These are phyloP conservation scores for Penicillium rolfsii DNA, from an alignment of 2,329 filamentous ascomycete species.

Conservation along the genomic window DNA sequence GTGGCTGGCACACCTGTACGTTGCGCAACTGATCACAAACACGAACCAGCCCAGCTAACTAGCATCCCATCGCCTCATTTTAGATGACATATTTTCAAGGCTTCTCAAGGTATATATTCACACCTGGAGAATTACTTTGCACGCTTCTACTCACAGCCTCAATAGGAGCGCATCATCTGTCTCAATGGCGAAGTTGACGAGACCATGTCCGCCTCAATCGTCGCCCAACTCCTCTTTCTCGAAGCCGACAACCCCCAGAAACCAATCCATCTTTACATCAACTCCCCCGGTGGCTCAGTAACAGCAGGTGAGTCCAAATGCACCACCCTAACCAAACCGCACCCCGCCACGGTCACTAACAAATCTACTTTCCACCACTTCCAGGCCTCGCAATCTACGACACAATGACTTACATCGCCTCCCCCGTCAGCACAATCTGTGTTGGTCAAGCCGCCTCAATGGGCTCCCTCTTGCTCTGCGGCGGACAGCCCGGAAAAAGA, in stretches of 20 bases:
- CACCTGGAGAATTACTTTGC: too few relatives aligned
- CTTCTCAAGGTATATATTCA: slow-evolving; percentile 64
- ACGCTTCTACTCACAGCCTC: slow-evolving; percentile 41
- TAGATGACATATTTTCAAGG: slow-evolving; percentile 82
- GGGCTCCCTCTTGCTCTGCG: slow-evolving; percentile 85
- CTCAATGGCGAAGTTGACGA: slow-evolving; percentile 92
- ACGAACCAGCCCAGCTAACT: slow-evolving; percentile 18
- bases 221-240: slow-evolving; percentile 94
- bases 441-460: slow-evolving; percentile 93
- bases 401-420: slow-evolving; percentile 96
- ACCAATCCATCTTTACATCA: slow-evolving; percentile 96
- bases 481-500: slow-evolving; percentile 80
- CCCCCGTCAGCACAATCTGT: slow-evolving; percentile 91
- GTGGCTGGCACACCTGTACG: slow-evolving; percentile 77
- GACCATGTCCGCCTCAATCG: slow-evolving; percentile 86
- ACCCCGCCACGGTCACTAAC: background rate
- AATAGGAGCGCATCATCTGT: slow-evolving; percentile 87
- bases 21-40: slow-evolving; percentile 32
- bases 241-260: slow-evolving; percentile 95
- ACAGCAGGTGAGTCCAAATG: slow-evolving; percentile 63
- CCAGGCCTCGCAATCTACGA: slow-evolving; percentile 82
- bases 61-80: slow-evolving; percentile 24
- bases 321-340: background rate
- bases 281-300: slow-evolving; percentile 91
- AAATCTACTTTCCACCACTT: background rate